phyloP scores from a whole-genome alignment of 495 filamentous ascomycete genomes.

The Penicillium salamii region DNA sequence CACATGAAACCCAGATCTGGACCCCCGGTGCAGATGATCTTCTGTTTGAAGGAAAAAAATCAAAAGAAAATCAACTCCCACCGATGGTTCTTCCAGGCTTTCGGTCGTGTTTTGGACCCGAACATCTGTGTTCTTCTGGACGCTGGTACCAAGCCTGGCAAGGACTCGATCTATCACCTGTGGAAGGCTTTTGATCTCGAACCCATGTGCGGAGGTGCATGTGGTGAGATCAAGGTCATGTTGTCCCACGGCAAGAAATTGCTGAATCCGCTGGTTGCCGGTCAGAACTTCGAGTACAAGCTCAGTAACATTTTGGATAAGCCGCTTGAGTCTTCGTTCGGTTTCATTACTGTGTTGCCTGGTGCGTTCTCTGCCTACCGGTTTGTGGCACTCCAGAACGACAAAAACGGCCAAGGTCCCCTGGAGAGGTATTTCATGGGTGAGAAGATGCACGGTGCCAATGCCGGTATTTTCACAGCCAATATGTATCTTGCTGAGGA shows the following conservation, averaged over 20 bases:
- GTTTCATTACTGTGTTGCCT: constrained; percentile 94
- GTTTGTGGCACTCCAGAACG: constrained; percentile 91
- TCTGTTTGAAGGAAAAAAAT: constrained; percentile 99
- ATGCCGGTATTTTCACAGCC: constrained; percentile 95
- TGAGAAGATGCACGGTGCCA: constrained; percentile 94
- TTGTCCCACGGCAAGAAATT: constrained; percentile 87
- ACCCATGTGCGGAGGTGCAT: constrained; percentile 94
- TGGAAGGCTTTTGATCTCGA: constrained; percentile 99
- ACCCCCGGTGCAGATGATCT: constrained; percentile 92
- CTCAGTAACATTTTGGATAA: constrained; percentile 99
- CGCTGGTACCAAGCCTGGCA: constrained; percentile 90
- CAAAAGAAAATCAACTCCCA: constrained; percentile 99
- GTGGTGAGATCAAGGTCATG: constrained; percentile 99
- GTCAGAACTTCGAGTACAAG: constrained; percentile 99
- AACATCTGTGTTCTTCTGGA: constrained; percentile 97
- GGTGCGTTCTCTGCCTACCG: constrained; percentile 98
- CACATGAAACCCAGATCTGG: constrained; percentile 69
- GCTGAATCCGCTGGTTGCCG: constrained; percentile 89
- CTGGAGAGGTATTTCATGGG: constrained; percentile 96
- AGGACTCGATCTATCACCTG: constrained; percentile 90
- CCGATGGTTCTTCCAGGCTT: constrained; percentile 98
- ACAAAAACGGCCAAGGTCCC: constrained; percentile 87
- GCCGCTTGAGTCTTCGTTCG: constrained; percentile 94
- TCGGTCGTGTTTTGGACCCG: constrained; percentile 86
- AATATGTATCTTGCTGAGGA: constrained; percentile 99